Evolutionary conservation across 805 yeast species (phyloP).

Genomic region (Kluyveromyces siamensis): DNA sequence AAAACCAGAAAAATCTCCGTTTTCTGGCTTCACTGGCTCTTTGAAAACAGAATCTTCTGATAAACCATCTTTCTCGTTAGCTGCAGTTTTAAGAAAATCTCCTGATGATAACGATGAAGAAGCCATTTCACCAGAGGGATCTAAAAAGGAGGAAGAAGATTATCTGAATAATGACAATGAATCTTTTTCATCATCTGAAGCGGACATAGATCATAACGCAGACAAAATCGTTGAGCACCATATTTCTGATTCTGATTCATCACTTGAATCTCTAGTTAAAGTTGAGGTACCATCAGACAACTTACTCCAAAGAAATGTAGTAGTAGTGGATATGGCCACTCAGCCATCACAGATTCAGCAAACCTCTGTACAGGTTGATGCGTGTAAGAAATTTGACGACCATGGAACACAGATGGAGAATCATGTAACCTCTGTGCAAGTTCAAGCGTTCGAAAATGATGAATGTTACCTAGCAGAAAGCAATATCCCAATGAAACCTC

Average conservation of each 20-base stretch:
- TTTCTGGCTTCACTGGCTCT: slow-evolving; percentile 17
- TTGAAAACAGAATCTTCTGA: slow-evolving; percentile 8
- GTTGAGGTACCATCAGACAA: background rate
- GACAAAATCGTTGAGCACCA: background rate
- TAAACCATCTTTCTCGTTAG: slow-evolving; percentile 12
- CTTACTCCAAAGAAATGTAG: background rate
- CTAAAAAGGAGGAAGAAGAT: no score
- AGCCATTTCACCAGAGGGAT: background rate
- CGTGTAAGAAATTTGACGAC: background rate
- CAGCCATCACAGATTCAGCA: background rate
- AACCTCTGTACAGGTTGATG: background rate
- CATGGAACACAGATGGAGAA: slow-evolving; percentile 13
- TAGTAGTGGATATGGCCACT: background rate
- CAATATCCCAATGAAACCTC: slow-evolving; percentile 14
- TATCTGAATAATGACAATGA: no score
- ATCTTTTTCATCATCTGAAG: background rate
- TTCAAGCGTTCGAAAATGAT: slow-evolving; percentile 28
- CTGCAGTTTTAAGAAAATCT: slow-evolving; percentile 2
- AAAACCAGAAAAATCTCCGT: slow-evolving; percentile 14
- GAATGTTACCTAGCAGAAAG: slow-evolving; percentile 24
- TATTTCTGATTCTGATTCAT: background rate
- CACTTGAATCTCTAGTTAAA: background rate
- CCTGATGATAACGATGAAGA: background rate
- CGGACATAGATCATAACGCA: background rate
- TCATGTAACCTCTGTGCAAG: slow-evolving; percentile 4